These are phyloP conservation scores for Debaryomyces robertsiae DNA, from an alignment of 1,139 yeast species.

Conservation along the genomic window DNA sequence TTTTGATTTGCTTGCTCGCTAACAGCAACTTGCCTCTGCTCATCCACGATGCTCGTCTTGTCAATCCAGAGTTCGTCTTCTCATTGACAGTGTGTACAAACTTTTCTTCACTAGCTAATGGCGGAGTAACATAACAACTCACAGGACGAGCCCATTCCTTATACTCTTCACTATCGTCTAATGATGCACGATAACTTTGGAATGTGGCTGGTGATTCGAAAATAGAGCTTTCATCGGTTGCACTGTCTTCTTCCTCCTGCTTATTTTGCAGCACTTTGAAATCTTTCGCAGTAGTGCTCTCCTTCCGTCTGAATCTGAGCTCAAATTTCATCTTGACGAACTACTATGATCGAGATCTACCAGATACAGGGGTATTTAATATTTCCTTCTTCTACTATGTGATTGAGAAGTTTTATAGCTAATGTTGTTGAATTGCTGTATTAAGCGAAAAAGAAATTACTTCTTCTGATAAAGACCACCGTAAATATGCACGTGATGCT, in stretches of 20 bases:
- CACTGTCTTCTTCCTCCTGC: constrained; percentile 6
- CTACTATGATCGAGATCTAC: neutral
- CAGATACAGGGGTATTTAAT: neutral
- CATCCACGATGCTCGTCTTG: neutral
- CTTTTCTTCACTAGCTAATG: constrained; percentile 15
- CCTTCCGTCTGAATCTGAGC: neutral
- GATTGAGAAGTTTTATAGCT: constrained; percentile 3
- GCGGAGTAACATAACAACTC: constrained; percentile 25
- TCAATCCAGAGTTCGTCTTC: neutral
- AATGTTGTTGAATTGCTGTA: constrained; percentile 2
- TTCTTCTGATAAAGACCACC: neutral
- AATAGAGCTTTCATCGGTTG: constrained; percentile 14
- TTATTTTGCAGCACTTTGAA: neutral
- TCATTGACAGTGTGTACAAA: neutral
- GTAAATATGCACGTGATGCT: no score
- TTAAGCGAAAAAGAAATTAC: neutral
- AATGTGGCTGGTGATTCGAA: constrained; percentile 14
- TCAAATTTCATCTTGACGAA: neutral
- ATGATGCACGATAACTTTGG: constrained; percentile 1
- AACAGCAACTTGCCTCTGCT: neutral
- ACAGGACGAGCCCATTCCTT: constrained; percentile 17
- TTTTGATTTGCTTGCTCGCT: neutral
- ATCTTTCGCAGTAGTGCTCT: neutral
- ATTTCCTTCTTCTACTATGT: no score
- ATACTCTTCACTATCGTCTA: constrained; percentile 1